Percentiles rank a stretch among this genome's conserved stretches.
These are phyloP conservation scores for Arabis alpina DNA, from an alignment of 345 rosid genomes.

Conservation along the genomic window DNA sequence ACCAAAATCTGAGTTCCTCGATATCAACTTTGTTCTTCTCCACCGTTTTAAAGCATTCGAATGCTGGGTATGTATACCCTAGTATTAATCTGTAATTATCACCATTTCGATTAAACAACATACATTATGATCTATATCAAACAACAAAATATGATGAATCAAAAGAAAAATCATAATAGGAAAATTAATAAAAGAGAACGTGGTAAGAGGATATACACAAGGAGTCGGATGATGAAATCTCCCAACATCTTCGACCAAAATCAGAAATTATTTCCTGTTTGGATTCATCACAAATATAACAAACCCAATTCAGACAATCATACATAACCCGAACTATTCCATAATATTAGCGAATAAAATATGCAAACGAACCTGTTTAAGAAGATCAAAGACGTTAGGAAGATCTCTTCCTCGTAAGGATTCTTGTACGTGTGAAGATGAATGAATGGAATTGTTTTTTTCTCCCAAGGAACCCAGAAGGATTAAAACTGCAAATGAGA, in stretches of 20 bases:
- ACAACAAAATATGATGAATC: neutral
- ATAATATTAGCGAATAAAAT: neutral
- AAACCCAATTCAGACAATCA: constrained; percentile 6
- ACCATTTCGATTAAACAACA: neutral
- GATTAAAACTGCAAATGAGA: constrained; percentile 37
- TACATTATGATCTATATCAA: neutral
- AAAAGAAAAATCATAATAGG: neutral
- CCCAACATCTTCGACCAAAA: constrained; percentile 65
- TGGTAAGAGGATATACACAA: constrained; percentile 53
- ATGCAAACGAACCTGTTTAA: constrained; percentile 35
- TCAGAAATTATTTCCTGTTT: constrained; percentile 45
- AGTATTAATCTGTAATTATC: constrained; percentile 61
- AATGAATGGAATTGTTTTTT: constrained; percentile 5
- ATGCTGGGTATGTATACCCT: constrained; percentile 94
- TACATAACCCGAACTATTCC: neutral
- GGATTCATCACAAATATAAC: neutral
- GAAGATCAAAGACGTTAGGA: constrained; percentile 41
- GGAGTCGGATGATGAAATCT: constrained; percentile 59
- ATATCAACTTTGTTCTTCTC: constrained; percentile 82
- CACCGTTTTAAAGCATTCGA: constrained; percentile 79
- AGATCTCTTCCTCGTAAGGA: constrained; percentile 23
- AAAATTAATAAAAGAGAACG: neutral
- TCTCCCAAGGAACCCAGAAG: constrained; percentile 23
- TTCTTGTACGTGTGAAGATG: constrained; percentile 31
- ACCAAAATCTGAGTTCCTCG: constrained; percentile 91